Base-by-base conservation (phyloP, 192 early-diverging fungal species). In the Coemansia sp. region DNA sequence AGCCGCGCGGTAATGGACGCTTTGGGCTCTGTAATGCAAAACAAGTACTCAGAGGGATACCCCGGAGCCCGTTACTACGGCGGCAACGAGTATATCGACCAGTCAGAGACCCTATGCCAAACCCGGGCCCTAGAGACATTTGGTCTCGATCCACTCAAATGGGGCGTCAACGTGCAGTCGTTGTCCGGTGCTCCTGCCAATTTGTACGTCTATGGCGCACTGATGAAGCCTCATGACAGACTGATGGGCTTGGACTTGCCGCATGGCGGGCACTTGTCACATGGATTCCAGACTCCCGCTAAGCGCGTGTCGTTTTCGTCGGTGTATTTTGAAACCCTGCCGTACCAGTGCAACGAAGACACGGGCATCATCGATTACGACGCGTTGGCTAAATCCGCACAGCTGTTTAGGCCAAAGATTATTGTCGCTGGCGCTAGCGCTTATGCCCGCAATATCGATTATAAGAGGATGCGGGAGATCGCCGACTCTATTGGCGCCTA, bases 31-130 rank as follows among this genome's bases (percentile, higher is more conserved):
- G 89, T 97, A 37, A 95, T 99, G 91, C 96, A 98, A 82, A 99
- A 99, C 90, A 99, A 99, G 86, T 99, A 98, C 86, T 96, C 95
- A 24, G 97, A 97, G 84, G 97, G 95, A 37, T 97, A 99, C 86
- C 93, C 94, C 9, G 91, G 92, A 32, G 95, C 95, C 22, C 90
- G 95, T 72, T 99, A 99, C 87, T 99, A 99, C 83, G 98, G 98
- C 65, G 98, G 98, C 68, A 99, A 99, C 84, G 93, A 98, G 83
- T 95, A 87, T 70, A 99, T 99, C 68, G 98, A 99, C 84, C 84
- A 88, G 86, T 91, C 95, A 37, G 98, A 99, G 82, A 72, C 70
- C 40, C 86, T 98, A 22, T 99, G 98, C 85, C 96, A 96, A 80
- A 85, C 93, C 76, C 91, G 98, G 50, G 98, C 98, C 16, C 86